These are phyloP conservation scores for Chlamydomonas sphaeroides DNA, from an alignment of 139 green algal genomes.

Conservation along the genomic window DNA sequence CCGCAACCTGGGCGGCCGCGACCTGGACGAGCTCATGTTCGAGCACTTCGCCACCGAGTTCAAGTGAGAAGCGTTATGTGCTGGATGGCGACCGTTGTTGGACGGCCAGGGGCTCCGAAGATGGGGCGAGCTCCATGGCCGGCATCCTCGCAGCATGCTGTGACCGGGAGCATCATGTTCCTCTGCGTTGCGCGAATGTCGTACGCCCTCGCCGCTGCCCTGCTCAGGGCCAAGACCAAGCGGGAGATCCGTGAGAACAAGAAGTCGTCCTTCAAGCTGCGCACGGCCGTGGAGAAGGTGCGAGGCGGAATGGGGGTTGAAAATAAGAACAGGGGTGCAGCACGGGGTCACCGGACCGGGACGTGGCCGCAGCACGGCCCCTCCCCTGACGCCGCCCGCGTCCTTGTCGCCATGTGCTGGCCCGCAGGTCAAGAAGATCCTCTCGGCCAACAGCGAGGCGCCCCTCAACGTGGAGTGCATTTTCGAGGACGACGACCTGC, in stretches of 20 bases:
- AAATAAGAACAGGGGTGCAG: too few species aligned
- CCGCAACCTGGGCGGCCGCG: conserved; percentile 81
- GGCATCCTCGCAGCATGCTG: too few species aligned
- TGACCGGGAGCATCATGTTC: too few species aligned
- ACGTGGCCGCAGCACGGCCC: too few species aligned
- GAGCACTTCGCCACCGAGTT: conserved; percentile 94
- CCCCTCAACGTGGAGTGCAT: conserved; percentile 94
- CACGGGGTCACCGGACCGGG: too few species aligned
- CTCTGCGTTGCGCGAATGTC: too few species aligned
- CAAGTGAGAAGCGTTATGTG: too few species aligned
- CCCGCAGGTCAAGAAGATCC: conserved; percentile 89
- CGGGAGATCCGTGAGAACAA: conserved; percentile 87
- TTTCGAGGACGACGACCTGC: conserved; percentile 94
- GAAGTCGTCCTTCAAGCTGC: conserved; percentile 88
- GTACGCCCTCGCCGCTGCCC: too few species aligned
- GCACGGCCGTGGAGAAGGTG: conserved; percentile 85
- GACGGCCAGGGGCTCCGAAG: too few species aligned
- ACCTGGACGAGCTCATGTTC: conserved; percentile 78
- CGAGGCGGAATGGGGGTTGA: neutral
- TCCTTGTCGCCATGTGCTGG: too few species aligned
- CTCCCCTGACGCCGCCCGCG: neutral
- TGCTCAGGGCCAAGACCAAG: conserved; percentile 72
- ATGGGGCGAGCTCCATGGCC: too few species aligned
- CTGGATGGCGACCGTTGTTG: too few species aligned
- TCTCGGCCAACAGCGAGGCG: conserved; percentile 92